A percentile compares a stretch with the other conserved stretches of the same genome.
Conservation (phyloP, 192 early-diverging fungal genomes). For the Coemansia sp. region DNA sequence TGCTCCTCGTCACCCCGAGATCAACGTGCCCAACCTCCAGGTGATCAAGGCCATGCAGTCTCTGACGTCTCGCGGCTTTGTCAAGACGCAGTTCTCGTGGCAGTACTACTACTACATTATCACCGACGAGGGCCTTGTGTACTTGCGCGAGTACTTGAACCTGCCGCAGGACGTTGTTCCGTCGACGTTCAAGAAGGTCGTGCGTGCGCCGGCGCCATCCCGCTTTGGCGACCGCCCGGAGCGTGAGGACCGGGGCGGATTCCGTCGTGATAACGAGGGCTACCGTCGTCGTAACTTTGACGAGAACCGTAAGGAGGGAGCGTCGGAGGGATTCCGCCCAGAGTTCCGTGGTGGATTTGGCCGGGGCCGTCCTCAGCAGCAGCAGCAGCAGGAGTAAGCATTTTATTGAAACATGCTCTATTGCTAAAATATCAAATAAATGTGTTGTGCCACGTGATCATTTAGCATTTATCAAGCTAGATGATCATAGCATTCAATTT, state of each 20-base stretch:
- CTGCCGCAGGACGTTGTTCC: conserved; percentile 96
- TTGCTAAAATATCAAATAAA: too few relatives aligned
- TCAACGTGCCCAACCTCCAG: conserved; percentile 96
- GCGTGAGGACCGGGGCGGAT: conserved; percentile 59
- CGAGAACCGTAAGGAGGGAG: conserved; percentile 87
- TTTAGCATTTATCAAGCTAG: too few relatives aligned
- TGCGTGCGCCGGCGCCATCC: conserved; percentile 63
- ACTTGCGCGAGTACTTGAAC: conserved; percentile 96
- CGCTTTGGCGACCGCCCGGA: conserved; percentile 68
- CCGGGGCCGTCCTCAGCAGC: conserved; percentile 60
- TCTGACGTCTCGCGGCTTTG: conserved; percentile 87
- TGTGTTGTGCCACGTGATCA: too few relatives aligned
- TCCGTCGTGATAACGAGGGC: conserved; percentile 78
- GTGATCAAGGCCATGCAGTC: conserved; percentile 99
- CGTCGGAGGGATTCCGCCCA: conserved; percentile 81
- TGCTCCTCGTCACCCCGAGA: conserved; percentile 89
- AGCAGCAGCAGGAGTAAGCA: conserved; percentile 9
- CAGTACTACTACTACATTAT: conserved; percentile 99
- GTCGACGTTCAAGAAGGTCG: conserved; percentile 94
- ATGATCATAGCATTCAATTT: too few relatives aligned
- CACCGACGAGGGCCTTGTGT: conserved; percentile 96
- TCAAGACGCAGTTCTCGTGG: conserved; percentile 99
- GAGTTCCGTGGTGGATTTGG: conserved; percentile 85
- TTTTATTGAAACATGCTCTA: background rate
- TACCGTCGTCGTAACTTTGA: conserved; percentile 75